These are phyloP conservation scores for Lactarius akahatsu DNA, from an alignment of 768 basidiomycete genomes.

Conservation along the genomic window DNA sequence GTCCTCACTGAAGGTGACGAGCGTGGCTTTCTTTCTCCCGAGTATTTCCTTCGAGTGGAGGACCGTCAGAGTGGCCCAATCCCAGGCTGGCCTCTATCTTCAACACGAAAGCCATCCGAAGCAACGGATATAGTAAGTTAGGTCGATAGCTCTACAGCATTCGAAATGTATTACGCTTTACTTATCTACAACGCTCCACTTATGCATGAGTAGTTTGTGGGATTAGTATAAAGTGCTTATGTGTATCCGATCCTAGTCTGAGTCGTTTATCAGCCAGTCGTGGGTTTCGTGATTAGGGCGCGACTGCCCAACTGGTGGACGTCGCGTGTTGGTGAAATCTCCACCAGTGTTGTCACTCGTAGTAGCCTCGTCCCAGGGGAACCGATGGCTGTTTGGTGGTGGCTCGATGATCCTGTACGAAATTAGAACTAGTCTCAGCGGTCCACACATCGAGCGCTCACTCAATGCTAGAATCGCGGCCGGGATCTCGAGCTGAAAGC, in stretches of 20 bases:
- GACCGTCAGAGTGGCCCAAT: constrained; percentile 39
- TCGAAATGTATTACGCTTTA: not conserved
- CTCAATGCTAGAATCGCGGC: constrained; percentile 23
- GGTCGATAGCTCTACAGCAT: constrained; percentile 1
- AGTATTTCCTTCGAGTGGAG: constrained; percentile 73
- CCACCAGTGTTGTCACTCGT: not conserved
- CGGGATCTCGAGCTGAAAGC: not conserved
- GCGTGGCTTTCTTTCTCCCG: constrained; percentile 55
- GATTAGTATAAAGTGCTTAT: not conserved
- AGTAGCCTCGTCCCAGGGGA: not conserved
- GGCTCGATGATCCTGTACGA: constrained; percentile 17
- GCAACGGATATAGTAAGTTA: constrained; percentile 7
- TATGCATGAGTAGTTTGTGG: not conserved
- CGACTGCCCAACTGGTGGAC: not conserved
- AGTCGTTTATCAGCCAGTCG: constrained; percentile 26
- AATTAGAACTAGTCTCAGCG: constrained; percentile 4
- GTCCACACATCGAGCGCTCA: constrained; percentile 4
- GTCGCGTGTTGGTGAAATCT: not conserved
- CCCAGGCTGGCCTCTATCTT: constrained; percentile 31
- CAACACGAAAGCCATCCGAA: not conserved
- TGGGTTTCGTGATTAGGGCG: constrained; percentile 9
- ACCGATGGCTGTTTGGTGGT: not conserved
- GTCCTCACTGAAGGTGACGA: constrained; percentile 79
- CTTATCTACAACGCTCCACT: constrained; percentile 3
- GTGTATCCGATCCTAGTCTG: constrained; percentile 18